Percentiles rank a stretch among this genome's conserved stretches.
Evolutionary conservation across 441 rosid species (phyloP).

Genomic region (Erysimum pusillum): DNA sequence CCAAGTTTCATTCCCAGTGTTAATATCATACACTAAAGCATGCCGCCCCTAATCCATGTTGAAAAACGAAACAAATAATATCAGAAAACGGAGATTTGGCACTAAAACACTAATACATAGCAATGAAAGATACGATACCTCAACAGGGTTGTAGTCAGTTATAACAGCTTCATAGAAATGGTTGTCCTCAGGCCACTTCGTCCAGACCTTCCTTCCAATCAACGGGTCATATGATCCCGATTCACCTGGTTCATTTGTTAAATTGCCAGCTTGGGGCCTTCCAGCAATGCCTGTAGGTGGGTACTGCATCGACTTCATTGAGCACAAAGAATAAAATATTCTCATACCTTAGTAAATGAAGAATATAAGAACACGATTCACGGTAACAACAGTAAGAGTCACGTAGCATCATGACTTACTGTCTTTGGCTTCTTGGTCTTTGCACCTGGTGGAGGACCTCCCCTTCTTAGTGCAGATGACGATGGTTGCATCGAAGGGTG

Average conservation of each 20-base stretch:
- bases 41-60: slow-evolving; percentile 76
- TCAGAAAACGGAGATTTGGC: slow-evolving; percentile 30
- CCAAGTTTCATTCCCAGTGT: slow-evolving; percentile 85
- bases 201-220: slow-evolving; percentile 93
- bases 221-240: slow-evolving; percentile 69
- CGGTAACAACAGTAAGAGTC: not conserved
- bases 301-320: slow-evolving; percentile 68
- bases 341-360: slow-evolving; percentile 30
- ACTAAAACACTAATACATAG: slow-evolving; percentile 26
- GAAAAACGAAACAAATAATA: slow-evolving; percentile 30
- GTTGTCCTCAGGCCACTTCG: slow-evolving; percentile 98
- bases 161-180: slow-evolving; percentile 92
- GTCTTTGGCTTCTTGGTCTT: slow-evolving; percentile 89
- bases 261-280: slow-evolving; percentile 68
- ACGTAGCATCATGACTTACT: slow-evolving; percentile 60
- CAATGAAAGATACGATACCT: slow-evolving; percentile 56
- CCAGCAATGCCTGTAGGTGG: slow-evolving; percentile 68
- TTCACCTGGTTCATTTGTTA: slow-evolving; percentile 71
- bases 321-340: slow-evolving; percentile 43
- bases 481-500: slow-evolving; percentile 88
- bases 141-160: slow-evolving; percentile 75
- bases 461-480: slow-evolving; percentile 77
- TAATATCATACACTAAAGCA: slow-evolving; percentile 95
- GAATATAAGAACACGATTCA: slow-evolving; percentile 9
- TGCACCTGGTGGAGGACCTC: slow-evolving; percentile 77